These are phyloP conservation scores for Nadsonia commutata DNA, from an alignment of 1,139 yeast genomes.

Conservation along the genomic window DNA sequence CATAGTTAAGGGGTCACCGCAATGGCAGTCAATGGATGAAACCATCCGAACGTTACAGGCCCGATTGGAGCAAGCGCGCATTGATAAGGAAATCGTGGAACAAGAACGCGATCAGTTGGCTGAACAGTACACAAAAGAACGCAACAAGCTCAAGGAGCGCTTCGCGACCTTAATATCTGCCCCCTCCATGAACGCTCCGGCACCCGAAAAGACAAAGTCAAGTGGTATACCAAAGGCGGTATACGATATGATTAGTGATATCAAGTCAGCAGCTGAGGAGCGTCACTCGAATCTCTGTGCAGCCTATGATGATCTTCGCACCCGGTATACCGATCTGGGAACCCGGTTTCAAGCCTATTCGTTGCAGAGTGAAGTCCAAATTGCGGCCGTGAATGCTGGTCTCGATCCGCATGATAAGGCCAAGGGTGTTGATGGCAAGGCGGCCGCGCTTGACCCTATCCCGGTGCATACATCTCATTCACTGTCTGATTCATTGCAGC, in stretches of 20 bases:
- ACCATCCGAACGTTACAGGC: slow-evolving; percentile 6
- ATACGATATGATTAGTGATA: slow-evolving; percentile 10
- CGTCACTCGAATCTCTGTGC: slow-evolving; percentile 12
- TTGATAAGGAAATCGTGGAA: slow-evolving; percentile 8
- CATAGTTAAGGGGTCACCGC: slow-evolving; percentile 2
- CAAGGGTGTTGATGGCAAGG: no score
- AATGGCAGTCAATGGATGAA: slow-evolving; percentile 6
- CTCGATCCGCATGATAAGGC: no score
- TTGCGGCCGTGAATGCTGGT: slow-evolving; percentile 6
- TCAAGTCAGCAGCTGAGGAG: slow-evolving; percentile 11
- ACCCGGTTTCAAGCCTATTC: slow-evolving; percentile 10
- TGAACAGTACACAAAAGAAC: slow-evolving; percentile 8
- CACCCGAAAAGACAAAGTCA: slow-evolving; percentile 9
- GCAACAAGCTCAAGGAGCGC: slow-evolving; percentile 10
- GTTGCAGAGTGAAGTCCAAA: slow-evolving; percentile 7
- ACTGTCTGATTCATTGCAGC: no score
- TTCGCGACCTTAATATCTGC: slow-evolving; percentile 4
- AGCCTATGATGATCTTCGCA: slow-evolving; percentile 15
- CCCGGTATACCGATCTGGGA: slow-evolving; percentile 12
- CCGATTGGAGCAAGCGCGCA: slow-evolving; percentile 4
- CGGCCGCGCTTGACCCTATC: no score
- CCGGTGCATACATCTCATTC: no score
- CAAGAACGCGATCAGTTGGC: slow-evolving; percentile 9
- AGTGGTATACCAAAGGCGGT: slow-evolving; percentile 7
- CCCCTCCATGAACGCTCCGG: slow-evolving; percentile 6